Base-by-base conservation (phyloP, 2,329 filamentous ascomycete genomes). In the Ophiostoma triangulosporum region DNA sequence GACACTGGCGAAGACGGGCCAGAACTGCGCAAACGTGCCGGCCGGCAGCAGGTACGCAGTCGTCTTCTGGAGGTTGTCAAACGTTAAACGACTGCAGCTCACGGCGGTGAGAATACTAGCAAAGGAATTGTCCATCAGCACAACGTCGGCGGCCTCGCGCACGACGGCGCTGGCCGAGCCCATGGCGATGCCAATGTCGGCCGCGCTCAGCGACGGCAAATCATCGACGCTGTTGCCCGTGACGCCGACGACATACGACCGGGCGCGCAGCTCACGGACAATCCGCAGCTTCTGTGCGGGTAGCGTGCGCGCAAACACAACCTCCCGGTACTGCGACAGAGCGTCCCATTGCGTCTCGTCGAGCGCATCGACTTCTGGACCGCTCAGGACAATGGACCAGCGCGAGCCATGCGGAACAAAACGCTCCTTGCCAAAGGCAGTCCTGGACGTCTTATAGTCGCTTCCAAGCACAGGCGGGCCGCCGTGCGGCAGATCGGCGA, bases 191-290 rank as follows among this genome's bases (percentile, higher is more conserved):
- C 86, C 86, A 1, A 94, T 80, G 60, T 95, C 88, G 15, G 88
- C 86, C 1, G 82, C 81, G 2, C 84, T 81, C 4, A 95, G 76
- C 2, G 88, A 88, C 0, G 88, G 87, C 0, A 87, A 84, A 62
- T 95, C 88, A 61, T 94, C 94, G 60, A 91, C 87, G 17, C 88
- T 88, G 60, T 94, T 88, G 35, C 88, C 88, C 2, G 90, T 86
- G 79, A 94, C 93, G 36, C 82, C 88, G 0, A 94, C 80, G 1
- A 86, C 83, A 66, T 59, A 84, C 62, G 76, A 72, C 8, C 77
- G 71, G 1, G 72, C 66, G 62, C 87, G 84, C 57, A 88, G 82
- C 63, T 86, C 84, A 29, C 78, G 77, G n/a, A 90, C 84, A 57
- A 89, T 89, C 32, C 83, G 80, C 6, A 89, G 75, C 64, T 90